These are phyloP conservation scores for Gastrolobium bilobum DNA, from an alignment of 306 rosid genomes.

Conservation along the genomic window DNA sequence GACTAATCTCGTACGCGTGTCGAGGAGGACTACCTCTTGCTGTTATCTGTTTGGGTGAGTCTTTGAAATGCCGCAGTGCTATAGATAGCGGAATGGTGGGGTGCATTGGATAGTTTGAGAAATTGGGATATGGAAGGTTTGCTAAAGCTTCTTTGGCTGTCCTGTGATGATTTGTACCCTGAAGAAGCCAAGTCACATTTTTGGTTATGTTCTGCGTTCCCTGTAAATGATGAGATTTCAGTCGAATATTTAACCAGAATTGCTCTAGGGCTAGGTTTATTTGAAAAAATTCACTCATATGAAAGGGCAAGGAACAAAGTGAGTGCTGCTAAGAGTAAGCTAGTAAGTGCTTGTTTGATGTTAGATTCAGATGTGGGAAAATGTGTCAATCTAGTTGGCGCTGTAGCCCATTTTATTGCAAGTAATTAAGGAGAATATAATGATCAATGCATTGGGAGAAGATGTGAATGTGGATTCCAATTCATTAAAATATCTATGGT, in stretches of 20 bases:
- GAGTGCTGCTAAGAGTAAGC: not conserved
- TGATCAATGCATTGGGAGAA: not conserved
- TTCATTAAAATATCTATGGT: conserved; percentile 14
- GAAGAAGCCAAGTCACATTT: conserved; percentile 19
- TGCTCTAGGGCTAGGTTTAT: conserved; percentile 25
- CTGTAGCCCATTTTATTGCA: not conserved
- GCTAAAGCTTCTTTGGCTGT: not conserved
- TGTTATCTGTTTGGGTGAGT: conserved; percentile 20
- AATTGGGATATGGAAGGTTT: not conserved
- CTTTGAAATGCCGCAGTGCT: not conserved
- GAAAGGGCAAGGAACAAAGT: conserved; percentile 7
- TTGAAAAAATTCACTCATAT: not conserved
- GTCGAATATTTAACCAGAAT: not conserved
- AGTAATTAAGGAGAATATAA: not conserved
- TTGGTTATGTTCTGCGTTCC: conserved; percentile 41
- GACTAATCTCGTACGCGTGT: conserved; percentile 19
- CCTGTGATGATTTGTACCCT: conserved; percentile 29
- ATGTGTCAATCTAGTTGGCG: conserved; percentile 14
- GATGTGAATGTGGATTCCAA: not conserved
- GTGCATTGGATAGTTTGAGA: not conserved
- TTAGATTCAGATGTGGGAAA: not conserved
- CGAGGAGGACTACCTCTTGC: conserved; percentile 47
- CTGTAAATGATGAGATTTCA: conserved; percentile 39
- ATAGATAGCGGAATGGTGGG: not conserved
- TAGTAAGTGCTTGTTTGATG: conserved; percentile 34